These are phyloP conservation scores for Diatrype stigma DNA, from an alignment of 2,329 filamentous ascomycete species.

Conservation along the genomic window DNA sequence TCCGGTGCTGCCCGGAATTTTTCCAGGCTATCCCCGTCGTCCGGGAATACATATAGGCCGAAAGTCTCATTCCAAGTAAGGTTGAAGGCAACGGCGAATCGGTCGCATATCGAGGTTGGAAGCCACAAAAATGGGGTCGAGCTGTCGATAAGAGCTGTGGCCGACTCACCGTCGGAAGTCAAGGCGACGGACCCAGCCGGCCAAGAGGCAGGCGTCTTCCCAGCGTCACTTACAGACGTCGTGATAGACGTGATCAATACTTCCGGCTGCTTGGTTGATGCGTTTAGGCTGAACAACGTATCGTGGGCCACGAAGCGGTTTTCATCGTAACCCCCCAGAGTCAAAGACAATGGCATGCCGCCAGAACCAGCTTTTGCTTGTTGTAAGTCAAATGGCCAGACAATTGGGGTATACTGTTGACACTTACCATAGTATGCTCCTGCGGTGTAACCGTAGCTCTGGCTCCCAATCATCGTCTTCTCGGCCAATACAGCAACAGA, in stretches of 20 bases:
- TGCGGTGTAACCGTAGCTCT: conserved; percentile 72
- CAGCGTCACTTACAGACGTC: conserved; percentile 31
- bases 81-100: conserved; percentile 60
- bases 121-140: conserved; percentile 63
- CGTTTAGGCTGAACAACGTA: conserved; percentile 53
- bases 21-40: conserved; percentile 47
- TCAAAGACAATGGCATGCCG: conserved; percentile 53
- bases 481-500: conserved; percentile 56
- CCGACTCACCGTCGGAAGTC: conserved; percentile 42
- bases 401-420: background rate
- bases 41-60: conserved; percentile 60
- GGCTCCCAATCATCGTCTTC: conserved; percentile 60
- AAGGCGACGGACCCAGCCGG: conserved; percentile 32
- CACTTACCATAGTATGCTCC: conserved; percentile 66
- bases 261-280: conserved; percentile 51
- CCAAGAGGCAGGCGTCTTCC: conserved; percentile 35
- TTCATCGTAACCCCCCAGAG: conserved; percentile 66
- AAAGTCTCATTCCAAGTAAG: conserved; percentile 61
- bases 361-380: conserved; percentile 27
- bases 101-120: conserved; percentile 55
- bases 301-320: conserved; percentile 59
- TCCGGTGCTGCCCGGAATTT: conserved; percentile 39
- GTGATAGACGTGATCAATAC: conserved; percentile 57
- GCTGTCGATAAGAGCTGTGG: conserved; percentile 57
- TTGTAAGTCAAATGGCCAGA: conserved; percentile 22